Evolutionary conservation across 2,329 filamentous ascomycete species (phyloP), one percentile per base, ranked within the genome.

Genomic region (Colletotrichum euphorbiae): DNA sequence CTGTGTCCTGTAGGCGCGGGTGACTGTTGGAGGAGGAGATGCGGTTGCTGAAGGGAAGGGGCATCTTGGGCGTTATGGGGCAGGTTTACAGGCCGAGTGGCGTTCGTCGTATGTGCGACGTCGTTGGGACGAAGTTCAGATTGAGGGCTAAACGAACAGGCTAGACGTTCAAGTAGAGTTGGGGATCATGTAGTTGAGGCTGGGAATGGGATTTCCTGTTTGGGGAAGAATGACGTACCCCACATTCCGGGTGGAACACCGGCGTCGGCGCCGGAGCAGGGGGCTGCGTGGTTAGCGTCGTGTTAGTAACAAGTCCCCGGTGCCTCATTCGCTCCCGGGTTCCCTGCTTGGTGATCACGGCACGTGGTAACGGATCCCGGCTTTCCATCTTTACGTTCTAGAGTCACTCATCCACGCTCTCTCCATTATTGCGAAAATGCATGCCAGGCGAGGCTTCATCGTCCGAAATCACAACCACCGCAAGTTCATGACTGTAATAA

Each of bases 1-100:
- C 59, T 28, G 62, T 62, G 19, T 71, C 65, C 17, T 58, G 59
- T 19, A 75, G 72, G 33, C 75, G 74, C 59, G 77, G 74, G 74
- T 80, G 78, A 50, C 36, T 60, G 40, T 55, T 46, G 13, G 61
- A 21, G 48, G 66, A 65, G 12, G 66, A 65, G 50, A 57, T 62
- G 40, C 60, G 60, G 40, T 65, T 48, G 24, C 21, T 28, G 50
- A 65, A 64, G 11, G 65, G 52, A 12, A 67, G 59, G n/a, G 65
- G 52, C 65, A 64, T 67, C 24, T 45, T 21, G 42, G 31, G 11
- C 31, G 28, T 33, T 58, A 9, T 9, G 13, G 17, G 19, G 21
- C 11, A 17, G 45, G n/a, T 38, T 38, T 38, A 15, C 13, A 7
- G 36, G 36, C 11, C 36, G 36, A 4, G 36, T 13, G 36, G 9